Conservation (phyloP, 768 basidiomycete genomes). For the Trametes meyenii region DNA sequence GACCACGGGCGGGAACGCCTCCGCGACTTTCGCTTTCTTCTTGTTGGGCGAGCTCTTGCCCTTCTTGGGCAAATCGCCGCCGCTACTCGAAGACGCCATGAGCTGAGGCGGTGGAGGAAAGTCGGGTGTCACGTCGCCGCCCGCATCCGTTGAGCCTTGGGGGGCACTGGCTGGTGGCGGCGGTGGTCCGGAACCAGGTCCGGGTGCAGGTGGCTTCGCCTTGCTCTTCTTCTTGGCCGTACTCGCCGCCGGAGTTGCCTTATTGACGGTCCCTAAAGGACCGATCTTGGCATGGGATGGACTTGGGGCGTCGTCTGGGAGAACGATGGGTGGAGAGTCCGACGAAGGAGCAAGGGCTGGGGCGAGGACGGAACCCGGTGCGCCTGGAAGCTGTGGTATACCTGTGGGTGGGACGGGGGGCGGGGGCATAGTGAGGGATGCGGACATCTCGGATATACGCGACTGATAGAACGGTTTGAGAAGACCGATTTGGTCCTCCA, state of each 20-base stretch:
- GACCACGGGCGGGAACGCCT: slow-evolving; percentile 33
- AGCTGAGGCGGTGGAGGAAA: slow-evolving; percentile 8
- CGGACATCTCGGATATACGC: slow-evolving; percentile 51
- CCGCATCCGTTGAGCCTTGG: slow-evolving; percentile 1
- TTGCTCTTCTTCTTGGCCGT: slow-evolving; percentile 60
- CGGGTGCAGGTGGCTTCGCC: slow-evolving; percentile 28
- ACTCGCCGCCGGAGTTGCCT: slow-evolving; percentile 46
- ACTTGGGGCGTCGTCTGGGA: slow-evolving; percentile 68
- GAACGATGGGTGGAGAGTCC: slow-evolving; percentile 35
- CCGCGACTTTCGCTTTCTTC: slow-evolving; percentile 28
- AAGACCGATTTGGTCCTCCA: slow-evolving; percentile 83
- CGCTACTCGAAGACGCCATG: slow-evolving; percentile 11
- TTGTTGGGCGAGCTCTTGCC: slow-evolving; percentile 30
- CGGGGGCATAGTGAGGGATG: slow-evolving; percentile 25
- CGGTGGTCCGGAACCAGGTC: slow-evolving; percentile 6
- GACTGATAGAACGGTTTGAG: slow-evolving; percentile 74
- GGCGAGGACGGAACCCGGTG: slow-evolving; percentile 13
- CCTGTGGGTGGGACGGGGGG: slow-evolving; percentile 25
- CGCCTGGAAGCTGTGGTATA: slow-evolving; percentile 21
- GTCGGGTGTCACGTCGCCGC: not conserved
- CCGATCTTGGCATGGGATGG: slow-evolving; percentile 71
- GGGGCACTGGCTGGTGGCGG: not conserved
- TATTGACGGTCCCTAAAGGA: slow-evolving; percentile 75
- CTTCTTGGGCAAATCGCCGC: slow-evolving; percentile 28
- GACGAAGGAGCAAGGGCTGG: slow-evolving; percentile 21